phyloP scores from a whole-genome alignment of 352 stramenopile species.

The Phytophthora hibernalis region DNA sequence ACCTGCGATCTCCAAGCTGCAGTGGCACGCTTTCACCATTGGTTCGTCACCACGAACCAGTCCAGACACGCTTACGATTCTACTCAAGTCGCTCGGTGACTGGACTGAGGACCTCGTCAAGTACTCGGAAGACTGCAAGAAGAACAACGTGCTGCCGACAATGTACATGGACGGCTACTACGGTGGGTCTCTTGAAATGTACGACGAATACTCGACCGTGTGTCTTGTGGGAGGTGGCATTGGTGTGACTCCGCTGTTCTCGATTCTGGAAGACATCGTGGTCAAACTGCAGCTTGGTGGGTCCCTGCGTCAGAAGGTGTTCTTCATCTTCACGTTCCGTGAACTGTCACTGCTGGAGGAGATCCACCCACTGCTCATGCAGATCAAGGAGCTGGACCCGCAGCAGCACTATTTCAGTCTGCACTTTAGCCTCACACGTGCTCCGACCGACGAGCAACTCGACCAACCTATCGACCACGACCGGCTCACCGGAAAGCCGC shows the following conservation, averaged over 20 bases:
- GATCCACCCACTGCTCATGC: conserved; percentile 33
- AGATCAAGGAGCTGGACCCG: conserved; percentile 31
- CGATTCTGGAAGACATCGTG: conserved; percentile 50
- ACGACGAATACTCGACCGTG: conserved; percentile 42
- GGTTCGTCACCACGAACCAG: conserved; percentile 38
- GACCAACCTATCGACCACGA: conserved; percentile 37
- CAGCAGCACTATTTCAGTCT: conserved; percentile 14
- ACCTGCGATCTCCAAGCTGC: conserved; percentile 39
- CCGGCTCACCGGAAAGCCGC: conserved; percentile 15
- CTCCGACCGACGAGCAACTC: conserved; percentile 25
- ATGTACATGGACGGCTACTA: conserved; percentile 61
- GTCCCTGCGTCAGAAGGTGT: conserved; percentile 19
- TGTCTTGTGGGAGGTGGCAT: conserved; percentile 52
- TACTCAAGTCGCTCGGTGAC: conserved; percentile 48
- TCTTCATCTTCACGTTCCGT: conserved; percentile 45
- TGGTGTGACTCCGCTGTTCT: conserved; percentile 47
- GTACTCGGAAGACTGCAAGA: conserved; percentile 33
- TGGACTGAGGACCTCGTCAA: conserved; percentile 50
- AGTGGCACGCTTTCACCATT: conserved; percentile 55
- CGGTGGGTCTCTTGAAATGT: conserved; percentile 37
- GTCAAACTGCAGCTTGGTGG: conserved; percentile 4
- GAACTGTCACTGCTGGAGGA: conserved; percentile 42
- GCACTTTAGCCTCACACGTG: conserved; percentile 35
- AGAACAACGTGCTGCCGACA: conserved; percentile 17
- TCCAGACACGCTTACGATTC: conserved; percentile 41